Percentiles rank a stretch among this genome's conserved stretches.
These are phyloP conservation scores for Endotrypanum monterogeii DNA, from an alignment of 208 protist genomes.

Conservation along the genomic window DNA sequence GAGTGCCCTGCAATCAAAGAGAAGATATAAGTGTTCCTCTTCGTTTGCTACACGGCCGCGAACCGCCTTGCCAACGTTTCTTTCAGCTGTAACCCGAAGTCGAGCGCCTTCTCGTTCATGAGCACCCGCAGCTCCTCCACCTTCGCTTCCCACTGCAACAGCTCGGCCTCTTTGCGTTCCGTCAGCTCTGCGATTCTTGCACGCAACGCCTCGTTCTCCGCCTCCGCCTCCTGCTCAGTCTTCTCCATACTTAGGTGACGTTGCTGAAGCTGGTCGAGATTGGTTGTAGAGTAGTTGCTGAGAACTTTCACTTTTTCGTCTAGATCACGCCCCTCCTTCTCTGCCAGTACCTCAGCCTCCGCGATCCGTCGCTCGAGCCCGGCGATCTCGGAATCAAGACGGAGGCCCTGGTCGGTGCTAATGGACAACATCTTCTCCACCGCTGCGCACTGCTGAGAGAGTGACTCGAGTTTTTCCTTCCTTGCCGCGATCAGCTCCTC, in stretches of 20 bases:
- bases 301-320: constrained; percentile 69
- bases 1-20: not conserved
- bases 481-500: constrained; percentile 73
- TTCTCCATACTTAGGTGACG: constrained; percentile 68
- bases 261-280: constrained; percentile 82
- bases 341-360: constrained; percentile 60
- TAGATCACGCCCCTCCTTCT: constrained; percentile 47
- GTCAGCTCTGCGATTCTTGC: constrained; percentile 53
- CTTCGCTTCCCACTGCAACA: constrained; percentile 81
- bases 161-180: constrained; percentile 63
- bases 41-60: not conserved
- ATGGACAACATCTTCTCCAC: constrained; percentile 86
- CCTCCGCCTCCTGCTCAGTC: constrained; percentile 60
- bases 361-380: constrained; percentile 60
- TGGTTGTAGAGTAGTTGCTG: constrained; percentile 63
- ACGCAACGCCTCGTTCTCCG: constrained; percentile 69
- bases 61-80: constrained; percentile 38
- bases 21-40: not conserved
- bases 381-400: constrained; percentile 48
- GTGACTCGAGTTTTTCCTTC: constrained; percentile 48
- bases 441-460: constrained; percentile 64
- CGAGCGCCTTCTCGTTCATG: constrained; percentile 89
- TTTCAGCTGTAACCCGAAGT: constrained; percentile 91
- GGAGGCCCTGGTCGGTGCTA: constrained; percentile 68
- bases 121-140: constrained; percentile 75